phyloP scores from a whole-genome alignment of 164 flowering plant species.

The Santalum album region DNA sequence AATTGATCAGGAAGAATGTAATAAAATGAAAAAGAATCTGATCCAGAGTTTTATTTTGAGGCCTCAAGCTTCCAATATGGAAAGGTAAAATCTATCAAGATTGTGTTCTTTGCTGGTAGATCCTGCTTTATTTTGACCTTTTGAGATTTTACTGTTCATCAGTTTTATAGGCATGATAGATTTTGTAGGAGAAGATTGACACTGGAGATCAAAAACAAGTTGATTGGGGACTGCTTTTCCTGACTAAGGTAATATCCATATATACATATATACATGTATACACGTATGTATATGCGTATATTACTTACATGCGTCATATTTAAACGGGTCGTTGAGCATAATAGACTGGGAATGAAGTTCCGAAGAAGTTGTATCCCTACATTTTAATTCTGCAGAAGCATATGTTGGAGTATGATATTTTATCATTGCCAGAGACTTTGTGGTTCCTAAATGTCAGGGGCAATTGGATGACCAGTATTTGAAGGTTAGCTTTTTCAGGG shows the following conservation, averaged over 20 bases:
- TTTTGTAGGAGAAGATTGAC: conserved; percentile 84
- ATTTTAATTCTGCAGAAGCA: too few species aligned
- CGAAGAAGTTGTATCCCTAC: too few species aligned
- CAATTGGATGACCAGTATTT: too few species aligned
- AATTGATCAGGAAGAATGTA: conserved; percentile 73
- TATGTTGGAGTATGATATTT: too few species aligned
- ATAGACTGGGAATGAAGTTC: too few species aligned
- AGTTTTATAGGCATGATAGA: conserved; percentile 52
- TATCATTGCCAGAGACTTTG: too few species aligned
- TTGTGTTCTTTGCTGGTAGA: background rate
- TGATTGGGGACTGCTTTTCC: conserved; percentile 97
- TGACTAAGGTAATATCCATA: conserved; percentile 44
- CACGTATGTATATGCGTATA: background rate
- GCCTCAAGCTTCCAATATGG: conserved; percentile 98
- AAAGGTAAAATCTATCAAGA: conserved; percentile 38
- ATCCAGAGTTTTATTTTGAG: conserved; percentile 95
- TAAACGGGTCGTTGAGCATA: too few species aligned
- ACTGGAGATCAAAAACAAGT: conserved; percentile 95
- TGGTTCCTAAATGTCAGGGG: too few species aligned
- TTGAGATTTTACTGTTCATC: background rate
- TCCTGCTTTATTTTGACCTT: background rate
- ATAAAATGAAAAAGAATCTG: conserved; percentile 81
- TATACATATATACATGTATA: too few species aligned
- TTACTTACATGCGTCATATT: too few species aligned
- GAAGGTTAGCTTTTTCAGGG: too few species aligned